A percentile compares a stretch with the other conserved stretches of the same genome.
Evolutionary conservation across 2,329 filamentous ascomycete genomes (phyloP).

Genomic region (Cercospora sesami): DNA sequence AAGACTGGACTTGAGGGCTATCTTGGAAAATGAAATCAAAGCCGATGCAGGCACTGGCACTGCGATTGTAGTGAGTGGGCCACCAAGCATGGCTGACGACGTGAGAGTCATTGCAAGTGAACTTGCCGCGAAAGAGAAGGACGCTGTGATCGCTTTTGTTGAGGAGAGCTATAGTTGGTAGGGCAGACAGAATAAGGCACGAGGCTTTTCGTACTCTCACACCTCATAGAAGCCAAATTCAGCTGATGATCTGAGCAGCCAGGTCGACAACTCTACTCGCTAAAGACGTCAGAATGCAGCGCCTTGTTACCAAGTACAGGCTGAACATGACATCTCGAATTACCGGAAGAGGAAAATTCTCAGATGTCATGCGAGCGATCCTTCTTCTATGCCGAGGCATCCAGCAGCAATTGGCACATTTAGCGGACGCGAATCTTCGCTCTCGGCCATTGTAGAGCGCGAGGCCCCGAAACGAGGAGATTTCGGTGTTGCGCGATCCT

Average conservation of each 20-base stretch:
- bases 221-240: not conserved
- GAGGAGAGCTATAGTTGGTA: constrained; percentile 31
- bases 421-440: not conserved
- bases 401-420: not conserved
- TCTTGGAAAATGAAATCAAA: constrained; percentile 39
- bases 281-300: not conserved
- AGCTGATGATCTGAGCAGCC: not conserved
- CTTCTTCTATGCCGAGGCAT: not conserved
- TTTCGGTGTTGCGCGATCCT: not conserved
- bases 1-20: constrained; percentile 38
- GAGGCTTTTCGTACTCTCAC: not conserved
- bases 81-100: constrained; percentile 45
- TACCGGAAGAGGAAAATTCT: not conserved
- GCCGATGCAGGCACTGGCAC: constrained; percentile 35
- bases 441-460: not conserved
- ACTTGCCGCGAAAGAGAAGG: constrained; percentile 33
- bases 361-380: not conserved
- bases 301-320: not conserved
- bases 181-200: not conserved
- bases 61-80: constrained; percentile 48
- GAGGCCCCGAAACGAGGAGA: not conserved
- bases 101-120: constrained; percentile 33
- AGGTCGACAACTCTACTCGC: not conserved
- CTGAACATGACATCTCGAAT: not conserved
- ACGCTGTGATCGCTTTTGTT: constrained; percentile 22